phyloP scores from a whole-genome alignment of 1,284 basidiomycete genomes.

The Phellinidium pouzarii region DNA sequence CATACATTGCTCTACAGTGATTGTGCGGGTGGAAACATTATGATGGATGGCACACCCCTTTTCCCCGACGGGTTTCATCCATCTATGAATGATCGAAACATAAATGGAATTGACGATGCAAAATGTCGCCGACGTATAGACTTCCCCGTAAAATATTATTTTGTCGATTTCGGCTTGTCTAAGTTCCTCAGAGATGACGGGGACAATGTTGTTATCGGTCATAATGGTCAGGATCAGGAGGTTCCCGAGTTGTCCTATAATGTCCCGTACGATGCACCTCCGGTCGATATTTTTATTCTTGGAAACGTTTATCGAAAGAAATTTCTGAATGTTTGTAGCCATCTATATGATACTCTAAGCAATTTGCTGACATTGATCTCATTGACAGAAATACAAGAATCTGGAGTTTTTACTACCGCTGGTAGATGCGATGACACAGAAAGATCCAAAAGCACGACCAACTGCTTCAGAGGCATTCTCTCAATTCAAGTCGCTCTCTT shows the following conservation, averaged over 20 bases:
- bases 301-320: constrained; percentile 1
- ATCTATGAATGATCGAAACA: constrained; percentile 18
- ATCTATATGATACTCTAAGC: not conserved
- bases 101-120: constrained; percentile 17
- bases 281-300: constrained; percentile 8
- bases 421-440: not conserved
- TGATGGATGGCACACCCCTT: constrained; percentile 31
- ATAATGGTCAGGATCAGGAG: not conserved
- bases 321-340: not conserved
- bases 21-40: constrained; percentile 31
- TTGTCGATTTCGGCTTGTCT: constrained; percentile 35
- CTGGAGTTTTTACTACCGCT: not conserved
- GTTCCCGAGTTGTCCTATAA: not conserved
- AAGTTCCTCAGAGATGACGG: not conserved
- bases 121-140: constrained; percentile 22
- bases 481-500: not conserved
- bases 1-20: no score
- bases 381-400: not conserved
- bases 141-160: constrained; percentile 28
- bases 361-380: not conserved
- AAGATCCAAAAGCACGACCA: not conserved
- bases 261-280: constrained; percentile 4
- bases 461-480: not conserved
- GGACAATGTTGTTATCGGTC: not conserved
- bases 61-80: constrained; percentile 29